Evolutionary conservation across 2,329 filamentous ascomycete genomes (phyloP).

Genomic region (Cercospora beticola): DNA sequence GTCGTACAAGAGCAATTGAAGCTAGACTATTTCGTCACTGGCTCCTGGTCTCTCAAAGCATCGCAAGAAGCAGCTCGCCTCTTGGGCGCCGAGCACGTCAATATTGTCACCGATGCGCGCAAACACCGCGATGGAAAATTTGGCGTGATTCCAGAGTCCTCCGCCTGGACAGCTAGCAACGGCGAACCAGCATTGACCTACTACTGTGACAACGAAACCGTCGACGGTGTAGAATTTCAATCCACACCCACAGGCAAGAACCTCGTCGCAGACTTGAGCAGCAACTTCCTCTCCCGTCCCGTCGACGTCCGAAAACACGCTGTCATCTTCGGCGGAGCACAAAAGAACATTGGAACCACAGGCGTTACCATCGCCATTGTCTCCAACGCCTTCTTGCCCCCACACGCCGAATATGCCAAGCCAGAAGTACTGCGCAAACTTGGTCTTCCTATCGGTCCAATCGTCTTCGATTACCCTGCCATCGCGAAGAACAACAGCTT

Average conservation of each 20-base stretch:
- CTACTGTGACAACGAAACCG: slow-evolving; percentile 91
- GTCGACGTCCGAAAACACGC: slow-evolving; percentile 78
- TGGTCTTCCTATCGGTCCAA: slow-evolving; percentile 72
- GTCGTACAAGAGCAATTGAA: slow-evolving; percentile 69
- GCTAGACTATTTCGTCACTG: slow-evolving; percentile 87
- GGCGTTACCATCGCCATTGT: slow-evolving; percentile 86
- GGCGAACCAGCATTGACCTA: slow-evolving; percentile 74
- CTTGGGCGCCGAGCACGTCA: slow-evolving; percentile 75
- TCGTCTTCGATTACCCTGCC: slow-evolving; percentile 78
- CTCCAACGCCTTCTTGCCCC: slow-evolving; percentile 75
- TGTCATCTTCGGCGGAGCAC: slow-evolving; percentile 83
- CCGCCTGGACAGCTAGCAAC: slow-evolving; percentile 68
- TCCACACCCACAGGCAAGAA: slow-evolving; percentile 66
- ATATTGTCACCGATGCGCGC: slow-evolving; percentile 68
- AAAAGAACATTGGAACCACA: slow-evolving; percentile 88
- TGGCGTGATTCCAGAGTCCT: slow-evolving; percentile 75
- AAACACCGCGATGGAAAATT: slow-evolving; percentile 69
- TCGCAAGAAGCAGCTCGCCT: slow-evolving; percentile 78
- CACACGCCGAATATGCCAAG: slow-evolving; percentile 63
- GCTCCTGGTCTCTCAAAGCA: slow-evolving; percentile 87
- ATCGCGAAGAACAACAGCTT: slow-evolving; percentile 91
- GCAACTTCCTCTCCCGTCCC: slow-evolving; percentile 82
- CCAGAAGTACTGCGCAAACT: slow-evolving; percentile 70
- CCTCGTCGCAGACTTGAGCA: slow-evolving; percentile 89
- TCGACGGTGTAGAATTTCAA: slow-evolving; percentile 89